Base-by-base conservation (phyloP, 225 moss, liverwort and hornwort species). In the Sphagnum contortum region DNA sequence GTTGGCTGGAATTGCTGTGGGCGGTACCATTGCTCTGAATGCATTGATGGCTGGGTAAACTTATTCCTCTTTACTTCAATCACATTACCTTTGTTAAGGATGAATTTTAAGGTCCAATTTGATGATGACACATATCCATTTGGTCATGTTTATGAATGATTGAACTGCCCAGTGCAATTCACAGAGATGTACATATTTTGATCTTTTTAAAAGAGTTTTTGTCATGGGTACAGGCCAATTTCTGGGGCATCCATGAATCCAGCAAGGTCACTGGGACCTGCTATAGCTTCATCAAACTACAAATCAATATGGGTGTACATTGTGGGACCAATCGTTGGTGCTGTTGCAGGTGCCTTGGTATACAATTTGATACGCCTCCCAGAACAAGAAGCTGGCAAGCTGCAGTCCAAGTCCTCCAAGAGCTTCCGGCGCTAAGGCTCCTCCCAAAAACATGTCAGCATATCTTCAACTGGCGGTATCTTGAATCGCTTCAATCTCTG, bases 221-320 rank as follows among this genome's bases (percentile, higher is more conserved):
- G 29, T 29, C 29, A 29, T 29, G 29, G 52, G n/a, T 0, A 2
- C 72, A 82, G 78, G 2, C 66, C 78, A 3, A 71, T 47, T n/a
- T 82, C 82, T 1, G 71, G 82, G 47, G 82, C 60, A 57, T 79
- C 76, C 3, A 78, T 82, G 82, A 82, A 82, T 60, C 82, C 82
- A 1, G 75, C 73, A 4, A 70, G 82, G 2, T 75, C 52, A 2
- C 58, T 82, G 5, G 82, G 82, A 0, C 82, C 82, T 4, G 79
- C 82, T 0, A 79, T 82, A 48, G 82, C 65, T 14, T 63, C 79
- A 0, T 52, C 53, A 55, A 75, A 69, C 50, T 82, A 69, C 69
- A 68, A 68, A 12, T 64, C 75, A 49, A 59, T 79, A 1, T 82
- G 82, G 82, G 5, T 79, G 4, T 82, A 82, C 64, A 75, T 79